Evolutionary conservation across 1,284 basidiomycete genomes (phyloP), one percentile per base, ranked within the genome.

Genomic region (Tylopilus orsonianus): DNA sequence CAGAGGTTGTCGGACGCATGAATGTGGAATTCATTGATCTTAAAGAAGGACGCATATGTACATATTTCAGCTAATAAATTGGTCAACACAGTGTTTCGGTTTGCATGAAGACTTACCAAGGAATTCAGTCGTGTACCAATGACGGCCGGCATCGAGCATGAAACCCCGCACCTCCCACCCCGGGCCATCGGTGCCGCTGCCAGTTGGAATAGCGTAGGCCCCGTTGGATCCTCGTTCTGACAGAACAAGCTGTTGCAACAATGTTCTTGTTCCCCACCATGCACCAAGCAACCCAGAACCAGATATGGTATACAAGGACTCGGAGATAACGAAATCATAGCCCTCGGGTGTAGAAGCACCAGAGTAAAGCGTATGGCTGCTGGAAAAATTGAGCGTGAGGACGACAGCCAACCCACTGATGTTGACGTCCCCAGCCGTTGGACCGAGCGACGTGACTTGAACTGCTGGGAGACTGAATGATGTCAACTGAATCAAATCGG

Each of bases 91-190:
- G 2, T 24, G 5, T 4, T 7, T 30, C 24, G 16, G 39, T 13
- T 37, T 30, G 22, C 12, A 40, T 14, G 33, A 30, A 46, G n/a
- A 24, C 56, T 48, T 35, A 64, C 70, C 57, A 20, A 71, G 56
- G 40, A 71, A 71, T 27, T 59, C 56, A 0, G 64, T 50, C 8
- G 61, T 48, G 37, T 65, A 71, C 61, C 62, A 71, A 49, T 71
- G 69, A 1, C 69, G 60, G n/a, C 67, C 69, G 14, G 56, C 61
- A 48, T 71, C 69, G 0, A 73, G 60, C 71, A 73, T 69, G 48
- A 72, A 70, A 0, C 71, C 71, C 41, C 70, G 61, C 7, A 70
- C 53, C 40, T 65, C 65, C 71, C 70, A 72, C 3, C 69, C 70
- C 1, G 70, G 70, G 12, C 59, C 48, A 48, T 72, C 71, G 2